Percentiles rank a stretch among this genome's conserved stretches.
Evolutionary conservation across 139 green algal species (phyloP).

Genomic region (Gonium pectorale): DNA sequence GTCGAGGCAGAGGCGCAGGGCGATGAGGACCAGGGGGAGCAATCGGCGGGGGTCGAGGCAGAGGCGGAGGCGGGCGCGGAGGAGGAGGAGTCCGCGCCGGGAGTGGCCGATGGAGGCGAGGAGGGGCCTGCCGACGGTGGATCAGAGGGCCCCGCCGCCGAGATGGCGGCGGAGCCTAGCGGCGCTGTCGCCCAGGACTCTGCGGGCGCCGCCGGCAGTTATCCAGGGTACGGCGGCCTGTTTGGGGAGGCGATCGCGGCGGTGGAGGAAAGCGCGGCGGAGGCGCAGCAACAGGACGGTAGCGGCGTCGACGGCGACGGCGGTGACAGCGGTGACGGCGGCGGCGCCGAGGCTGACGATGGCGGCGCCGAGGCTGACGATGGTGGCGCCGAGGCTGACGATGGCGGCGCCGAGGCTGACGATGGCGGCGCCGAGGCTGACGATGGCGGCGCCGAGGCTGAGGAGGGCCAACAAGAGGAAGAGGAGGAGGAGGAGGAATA

Average conservation of each 20-base stretch:
- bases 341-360: not conserved
- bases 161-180: too few species aligned
- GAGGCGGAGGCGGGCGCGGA: not conserved
- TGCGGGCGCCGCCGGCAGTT: too few species aligned
- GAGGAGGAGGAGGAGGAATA: too few species aligned
- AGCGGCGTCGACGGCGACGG: not conserved
- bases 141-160: too few species aligned
- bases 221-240: too few species aligned
- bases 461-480: too few species aligned
- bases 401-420: not conserved
- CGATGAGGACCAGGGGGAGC: not conserved
- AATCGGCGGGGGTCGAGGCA: not conserved
- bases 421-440: not conserved
- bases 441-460: not conserved
- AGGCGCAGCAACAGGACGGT: not conserved
- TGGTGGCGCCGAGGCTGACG: not conserved
- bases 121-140: too few species aligned
- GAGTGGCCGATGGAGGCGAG: not conserved
- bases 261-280: slow-evolving; percentile 35
- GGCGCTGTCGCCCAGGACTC: too few species aligned
- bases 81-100: not conserved
- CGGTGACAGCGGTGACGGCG: not conserved
- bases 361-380: not conserved
- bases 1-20: not conserved
- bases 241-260: too few species aligned